These are phyloP conservation scores for Jamesozyma jinghongensis DNA, from an alignment of 805 yeast species.

Conservation along the genomic window DNA sequence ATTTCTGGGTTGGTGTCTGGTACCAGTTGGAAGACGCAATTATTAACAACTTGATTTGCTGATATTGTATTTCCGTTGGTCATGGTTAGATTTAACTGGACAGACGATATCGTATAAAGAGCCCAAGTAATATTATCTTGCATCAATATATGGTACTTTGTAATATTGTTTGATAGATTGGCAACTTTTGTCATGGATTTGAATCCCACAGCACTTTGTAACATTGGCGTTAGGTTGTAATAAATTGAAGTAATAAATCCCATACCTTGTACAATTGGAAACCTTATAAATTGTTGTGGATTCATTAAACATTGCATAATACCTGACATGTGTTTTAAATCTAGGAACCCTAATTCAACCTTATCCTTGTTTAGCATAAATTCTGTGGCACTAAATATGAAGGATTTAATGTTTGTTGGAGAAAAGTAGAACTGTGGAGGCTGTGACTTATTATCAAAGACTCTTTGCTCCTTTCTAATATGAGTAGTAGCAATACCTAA, in stretches of 20 bases:
- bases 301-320: constrained; percentile 23
- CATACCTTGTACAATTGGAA: constrained; percentile 71
- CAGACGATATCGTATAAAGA: constrained; percentile 4
- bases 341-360: constrained; percentile 20
- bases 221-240: constrained; percentile 42
- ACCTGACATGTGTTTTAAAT: constrained; percentile 30
- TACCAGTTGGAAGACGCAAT: constrained; percentile 51
- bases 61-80: constrained; percentile 14
- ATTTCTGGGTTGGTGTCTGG: constrained; percentile 38
- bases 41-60: constrained; percentile 26
- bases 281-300: constrained; percentile 34
- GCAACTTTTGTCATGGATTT: constrained; percentile 17
- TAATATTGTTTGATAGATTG: neutral
- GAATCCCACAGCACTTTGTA: constrained; percentile 60
- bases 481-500: constrained; percentile 64
- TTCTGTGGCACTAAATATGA: constrained; percentile 39
- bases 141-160: constrained; percentile 46
- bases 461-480: constrained; percentile 48
- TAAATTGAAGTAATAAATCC: constrained; percentile 69
- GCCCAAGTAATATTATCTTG: constrained; percentile 43
- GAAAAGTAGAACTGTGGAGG: constrained; percentile 57
- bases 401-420: constrained; percentile 57
- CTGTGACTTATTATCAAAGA: constrained; percentile 57
- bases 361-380: constrained; percentile 25
- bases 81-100: constrained; percentile 6